phyloP scores from a whole-genome alignment of 176 grass and related monocot species.

The Typha latifolia region DNA sequence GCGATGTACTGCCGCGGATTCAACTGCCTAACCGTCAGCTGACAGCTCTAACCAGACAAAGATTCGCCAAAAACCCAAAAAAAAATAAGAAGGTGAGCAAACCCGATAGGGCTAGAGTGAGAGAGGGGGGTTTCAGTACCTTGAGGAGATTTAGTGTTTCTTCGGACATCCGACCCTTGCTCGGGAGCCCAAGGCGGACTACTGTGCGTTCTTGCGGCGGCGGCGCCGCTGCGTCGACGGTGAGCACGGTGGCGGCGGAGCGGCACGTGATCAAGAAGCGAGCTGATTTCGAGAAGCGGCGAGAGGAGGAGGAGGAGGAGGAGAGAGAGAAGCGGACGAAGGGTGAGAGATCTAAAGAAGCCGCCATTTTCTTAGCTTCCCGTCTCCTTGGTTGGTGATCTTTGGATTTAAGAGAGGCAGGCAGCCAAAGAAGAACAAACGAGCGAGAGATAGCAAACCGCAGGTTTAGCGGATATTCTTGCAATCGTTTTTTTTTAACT shows the following conservation, averaged over 20 bases:
- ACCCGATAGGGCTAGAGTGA: neutral
- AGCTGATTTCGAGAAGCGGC: slow-evolving; percentile 1
- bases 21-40: slow-evolving; percentile 57
- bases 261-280: slow-evolving; percentile 7
- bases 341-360: slow-evolving; percentile 6
- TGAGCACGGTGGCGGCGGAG: slow-evolving; percentile 20
- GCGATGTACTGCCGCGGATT: slow-evolving; percentile 92
- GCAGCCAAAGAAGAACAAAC: neutral
- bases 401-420: neutral
- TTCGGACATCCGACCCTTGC: slow-evolving; percentile 91
- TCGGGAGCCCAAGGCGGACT: slow-evolving; percentile 76
- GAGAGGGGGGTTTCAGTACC: slow-evolving; percentile 9
- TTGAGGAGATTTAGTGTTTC: slow-evolving; percentile 87
- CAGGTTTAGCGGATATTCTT: too few relatives aligned
- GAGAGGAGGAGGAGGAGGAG: neutral
- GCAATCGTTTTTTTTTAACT: too few relatives aligned
- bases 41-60: slow-evolving; percentile 56
- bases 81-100: slow-evolving; percentile 6
- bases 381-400: neutral
- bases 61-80: neutral
- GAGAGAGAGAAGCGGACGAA: neutral
- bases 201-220: slow-evolving; percentile 34
- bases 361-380: neutral
- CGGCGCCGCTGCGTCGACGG: slow-evolving; percentile 2
- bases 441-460: neutral